These are phyloP conservation scores for Populus tomentosa DNA, from an alignment of 441 rosid species.

Conservation along the genomic window DNA sequence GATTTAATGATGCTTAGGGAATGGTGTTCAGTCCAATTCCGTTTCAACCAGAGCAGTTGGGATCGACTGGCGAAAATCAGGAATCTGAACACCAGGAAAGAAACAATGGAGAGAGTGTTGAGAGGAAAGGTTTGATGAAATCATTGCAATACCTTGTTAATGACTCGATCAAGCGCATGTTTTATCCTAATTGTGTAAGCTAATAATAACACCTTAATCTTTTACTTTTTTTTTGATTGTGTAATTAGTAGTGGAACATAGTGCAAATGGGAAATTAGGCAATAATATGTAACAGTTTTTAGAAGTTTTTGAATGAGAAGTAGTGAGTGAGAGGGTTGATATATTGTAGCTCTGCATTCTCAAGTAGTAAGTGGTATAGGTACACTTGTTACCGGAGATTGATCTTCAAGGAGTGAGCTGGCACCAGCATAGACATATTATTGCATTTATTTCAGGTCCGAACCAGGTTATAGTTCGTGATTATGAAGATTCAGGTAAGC, in stretches of 20 bases:
- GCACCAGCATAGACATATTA: slow-evolving; percentile 78
- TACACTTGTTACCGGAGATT: slow-evolving; percentile 68
- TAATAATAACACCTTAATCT: background rate
- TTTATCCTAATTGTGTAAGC: slow-evolving; percentile 55
- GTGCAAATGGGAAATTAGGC: background rate
- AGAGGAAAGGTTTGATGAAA: slow-evolving; percentile 36
- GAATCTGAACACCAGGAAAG: slow-evolving; percentile 37
- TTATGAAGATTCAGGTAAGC: slow-evolving; percentile 78
- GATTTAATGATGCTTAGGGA: slow-evolving; percentile 42
- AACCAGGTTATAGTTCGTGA: slow-evolving; percentile 81
- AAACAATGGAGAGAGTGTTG: slow-evolving; percentile 25
- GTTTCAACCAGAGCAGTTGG: slow-evolving; percentile 42
- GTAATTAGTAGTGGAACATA: background rate
- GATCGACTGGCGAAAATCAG: slow-evolving; percentile 24
- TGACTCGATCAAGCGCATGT: slow-evolving; percentile 35
- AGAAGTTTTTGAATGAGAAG: background rate
- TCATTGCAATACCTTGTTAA: slow-evolving; percentile 30
- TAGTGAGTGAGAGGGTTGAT: background rate
- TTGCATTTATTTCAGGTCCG: slow-evolving; percentile 76
- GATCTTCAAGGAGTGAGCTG: slow-evolving; percentile 80
- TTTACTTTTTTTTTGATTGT: background rate
- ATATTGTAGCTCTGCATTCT: background rate
- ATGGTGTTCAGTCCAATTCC: slow-evolving; percentile 72
- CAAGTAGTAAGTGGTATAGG: slow-evolving; percentile 35
- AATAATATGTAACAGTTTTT: background rate